Base-by-base conservation (phyloP, 1,139 yeast genomes). In the Scheffersomyces cryptocercus region DNA sequence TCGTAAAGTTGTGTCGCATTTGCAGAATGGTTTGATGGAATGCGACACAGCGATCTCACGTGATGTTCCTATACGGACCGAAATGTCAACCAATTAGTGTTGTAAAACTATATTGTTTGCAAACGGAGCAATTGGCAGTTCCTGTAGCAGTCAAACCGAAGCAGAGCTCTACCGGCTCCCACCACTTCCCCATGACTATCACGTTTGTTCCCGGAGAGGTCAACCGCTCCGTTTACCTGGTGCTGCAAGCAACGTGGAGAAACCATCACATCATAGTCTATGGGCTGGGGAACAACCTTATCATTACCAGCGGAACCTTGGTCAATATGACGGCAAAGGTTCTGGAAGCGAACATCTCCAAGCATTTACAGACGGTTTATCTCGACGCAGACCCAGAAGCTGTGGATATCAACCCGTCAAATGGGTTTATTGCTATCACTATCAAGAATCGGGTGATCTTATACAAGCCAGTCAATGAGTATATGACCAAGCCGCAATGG, bases 171-270 rank as follows among this genome's bases (percentile, higher is more conserved):
- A 6, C 38, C 38, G 15, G 26, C 12, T 14, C 30, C 29, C 10
- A 31, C 28, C 37, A n/a, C 13, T 28, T 24, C n/a, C 24, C 28
- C 32, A 84, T 84, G 89, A 71, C 86, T 6, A 65, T 85, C 44
- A 77, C 81, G 48, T 87, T 86, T 59, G 78, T 88, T 31, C 97
- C 97, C 2, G 97, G 97, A 1, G 88, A 88, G 58, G 95, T 93
- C 29, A 86, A 84, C 59, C 65, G 73, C 37, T 64, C 77, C 2
- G 68, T 70, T 10, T 77, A 79, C 50, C 72, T 89, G 0, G 78
- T 82, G 16, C 74, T 81, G 46, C 87, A 85, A 52, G 78, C 75
- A 5, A 66, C 69, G 43, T 90, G 97, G 96, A 82, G 82, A 46
- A 73, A 74, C 15, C 82, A 81, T 48, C 78, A 83, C 44, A 65